These are phyloP conservation scores for Rhodamnia rubescens DNA, from an alignment of 345 rosid species.

Conservation along the genomic window DNA sequence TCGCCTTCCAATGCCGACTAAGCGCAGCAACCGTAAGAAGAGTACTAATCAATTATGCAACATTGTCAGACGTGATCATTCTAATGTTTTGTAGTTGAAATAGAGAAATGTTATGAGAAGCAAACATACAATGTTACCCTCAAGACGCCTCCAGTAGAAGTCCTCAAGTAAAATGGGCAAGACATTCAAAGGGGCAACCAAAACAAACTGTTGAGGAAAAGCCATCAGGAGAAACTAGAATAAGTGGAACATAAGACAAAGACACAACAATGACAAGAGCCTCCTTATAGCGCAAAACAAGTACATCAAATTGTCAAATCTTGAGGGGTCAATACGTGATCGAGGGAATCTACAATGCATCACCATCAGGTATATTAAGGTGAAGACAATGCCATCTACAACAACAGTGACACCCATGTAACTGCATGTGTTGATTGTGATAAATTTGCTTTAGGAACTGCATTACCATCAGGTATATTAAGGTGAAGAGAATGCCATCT, in stretches of 20 bases:
- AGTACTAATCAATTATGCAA: too few species aligned
- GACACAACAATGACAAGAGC: neutral
- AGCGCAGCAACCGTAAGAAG: too few species aligned
- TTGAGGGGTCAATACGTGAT: neutral
- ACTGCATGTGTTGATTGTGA: slow-evolving; percentile 39
- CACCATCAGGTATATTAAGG: slow-evolving; percentile 45
- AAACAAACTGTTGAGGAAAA: slow-evolving; percentile 14
- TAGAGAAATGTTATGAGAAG: too few species aligned
- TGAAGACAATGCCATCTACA: slow-evolving; percentile 54
- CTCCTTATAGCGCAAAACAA: neutral
- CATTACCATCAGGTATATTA: too few species aligned
- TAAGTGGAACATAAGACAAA: neutral
- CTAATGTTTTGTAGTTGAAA: too few species aligned
- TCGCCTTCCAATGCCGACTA: too few species aligned
- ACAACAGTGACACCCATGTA: slow-evolving; percentile 59
- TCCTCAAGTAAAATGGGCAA: slow-evolving; percentile 49
- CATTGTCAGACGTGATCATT: too few species aligned
- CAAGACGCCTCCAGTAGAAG: slow-evolving; percentile 18
- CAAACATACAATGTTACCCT: slow-evolving; percentile 27
- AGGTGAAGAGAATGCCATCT: too few species aligned
- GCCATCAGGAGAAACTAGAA: neutral
- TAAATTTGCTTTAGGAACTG: too few species aligned
- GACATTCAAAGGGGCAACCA: slow-evolving; percentile 55
- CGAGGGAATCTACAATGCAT: accelerated
- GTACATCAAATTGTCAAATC: neutral